phyloP scores from a whole-genome alignment of 176 grass and related monocot genomes.

The Aechmea fasciata region DNA sequence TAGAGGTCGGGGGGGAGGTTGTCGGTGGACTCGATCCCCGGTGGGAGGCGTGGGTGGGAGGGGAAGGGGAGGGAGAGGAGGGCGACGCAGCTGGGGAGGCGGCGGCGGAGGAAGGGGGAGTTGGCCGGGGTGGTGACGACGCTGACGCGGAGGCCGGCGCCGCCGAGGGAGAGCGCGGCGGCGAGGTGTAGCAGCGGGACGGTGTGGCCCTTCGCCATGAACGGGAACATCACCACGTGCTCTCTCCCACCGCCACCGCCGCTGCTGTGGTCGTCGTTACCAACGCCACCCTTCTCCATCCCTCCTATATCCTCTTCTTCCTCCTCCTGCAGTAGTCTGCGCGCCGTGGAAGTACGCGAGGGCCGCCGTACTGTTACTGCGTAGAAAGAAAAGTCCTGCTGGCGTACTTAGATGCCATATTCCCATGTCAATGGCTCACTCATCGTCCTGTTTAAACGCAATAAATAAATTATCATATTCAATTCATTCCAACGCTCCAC shows the following conservation, averaged over 20 bases:
- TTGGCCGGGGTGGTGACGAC: constrained; percentile 48
- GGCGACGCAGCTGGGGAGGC: constrained; percentile 9
- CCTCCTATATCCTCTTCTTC: too few relatives aligned
- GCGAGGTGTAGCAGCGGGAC: constrained; percentile 55
- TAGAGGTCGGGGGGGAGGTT: constrained; percentile 35
- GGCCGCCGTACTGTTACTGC: too few relatives aligned
- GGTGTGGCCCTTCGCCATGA: constrained; percentile 78
- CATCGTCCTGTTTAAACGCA: too few relatives aligned
- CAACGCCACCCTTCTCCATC: too few relatives aligned
- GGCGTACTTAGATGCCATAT: too few relatives aligned
- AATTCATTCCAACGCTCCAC: too few relatives aligned
- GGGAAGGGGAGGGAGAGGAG: constrained; percentile 41
- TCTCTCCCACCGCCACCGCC: constrained; percentile 8
- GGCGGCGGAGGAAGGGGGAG: constrained; percentile 24
- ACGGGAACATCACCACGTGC: constrained; percentile 56
- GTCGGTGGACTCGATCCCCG: constrained; percentile 46
- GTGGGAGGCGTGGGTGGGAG: constrained; percentile 19
- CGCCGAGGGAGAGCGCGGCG: constrained; percentile 21
- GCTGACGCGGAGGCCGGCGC: constrained; percentile 33
- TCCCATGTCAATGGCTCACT: too few relatives aligned
- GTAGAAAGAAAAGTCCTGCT: too few relatives aligned
- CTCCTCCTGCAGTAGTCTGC: too few relatives aligned
- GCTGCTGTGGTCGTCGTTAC: too few relatives aligned
- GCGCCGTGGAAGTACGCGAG: too few relatives aligned
- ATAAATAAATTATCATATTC: too few relatives aligned